Evolutionary conservation across 495 filamentous ascomycete genomes (phyloP).

Genomic region (Lindgomyces ingoldianus): DNA sequence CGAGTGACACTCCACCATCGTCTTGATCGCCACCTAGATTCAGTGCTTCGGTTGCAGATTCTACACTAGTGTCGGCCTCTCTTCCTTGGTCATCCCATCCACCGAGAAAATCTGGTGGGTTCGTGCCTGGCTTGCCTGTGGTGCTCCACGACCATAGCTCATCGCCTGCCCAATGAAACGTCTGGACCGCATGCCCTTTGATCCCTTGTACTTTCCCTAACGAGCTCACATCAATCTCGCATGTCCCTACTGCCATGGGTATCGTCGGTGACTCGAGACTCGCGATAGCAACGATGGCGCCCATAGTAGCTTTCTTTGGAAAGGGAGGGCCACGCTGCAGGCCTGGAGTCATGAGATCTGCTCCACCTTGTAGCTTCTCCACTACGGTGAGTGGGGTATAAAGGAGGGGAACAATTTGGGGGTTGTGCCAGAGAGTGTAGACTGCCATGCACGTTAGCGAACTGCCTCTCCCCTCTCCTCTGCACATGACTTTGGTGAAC

Average conservation of each 20-base stretch:
- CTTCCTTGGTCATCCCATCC: slow-evolving; percentile 43
- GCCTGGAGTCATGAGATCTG: slow-evolving; percentile 76
- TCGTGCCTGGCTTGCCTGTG: slow-evolving; percentile 54
- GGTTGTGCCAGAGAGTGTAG: slow-evolving; percentile 69
- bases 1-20: slow-evolving; percentile 50
- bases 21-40: slow-evolving; percentile 47
- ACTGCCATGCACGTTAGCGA: slow-evolving; percentile 43
- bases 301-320: slow-evolving; percentile 61
- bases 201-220: slow-evolving; percentile 61
- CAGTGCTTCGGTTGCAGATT: slow-evolving; percentile 31
- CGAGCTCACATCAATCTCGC: slow-evolving; percentile 64
- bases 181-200: slow-evolving; percentile 68
- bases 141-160: slow-evolving; percentile 69
- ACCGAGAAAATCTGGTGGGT: slow-evolving; percentile 40
- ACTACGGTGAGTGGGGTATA: slow-evolving; percentile 65
- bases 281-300: slow-evolving; percentile 67
- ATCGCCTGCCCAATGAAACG: slow-evolving; percentile 73
- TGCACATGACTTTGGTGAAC: too few species aligned
- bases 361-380: slow-evolving; percentile 63
- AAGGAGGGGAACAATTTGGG: slow-evolving; percentile 62
- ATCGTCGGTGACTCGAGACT: slow-evolving; percentile 61
- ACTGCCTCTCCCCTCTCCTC: too few species aligned
- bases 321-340: slow-evolving; percentile 71
- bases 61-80: slow-evolving; percentile 26
- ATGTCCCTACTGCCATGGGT: slow-evolving; percentile 65